Evolutionary conservation across 2,329 filamentous ascomycete genomes (phyloP).

Genomic region (Calonectria multiphialidica): DNA sequence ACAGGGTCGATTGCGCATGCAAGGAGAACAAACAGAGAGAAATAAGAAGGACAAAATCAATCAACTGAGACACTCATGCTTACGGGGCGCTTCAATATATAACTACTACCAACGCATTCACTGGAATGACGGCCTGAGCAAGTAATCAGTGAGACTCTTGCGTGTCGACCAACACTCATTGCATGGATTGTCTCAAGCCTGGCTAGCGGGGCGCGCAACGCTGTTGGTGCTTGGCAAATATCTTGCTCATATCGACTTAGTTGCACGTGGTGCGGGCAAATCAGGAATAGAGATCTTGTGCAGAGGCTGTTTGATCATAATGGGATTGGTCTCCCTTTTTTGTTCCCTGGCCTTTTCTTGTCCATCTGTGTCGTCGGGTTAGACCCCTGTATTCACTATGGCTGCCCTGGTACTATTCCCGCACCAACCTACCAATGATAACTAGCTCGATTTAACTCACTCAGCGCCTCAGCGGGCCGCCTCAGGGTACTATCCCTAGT

Average conservation of each 20-base stretch:
- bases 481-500: neutral
- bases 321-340: neutral
- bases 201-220: neutral
- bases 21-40: neutral
- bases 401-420: neutral
- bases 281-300: neutral
- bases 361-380: neutral
- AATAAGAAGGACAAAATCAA: no score
- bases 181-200: neutral
- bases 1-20: neutral
- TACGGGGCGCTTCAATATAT: neutral
- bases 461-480: slow-evolving; percentile 7
- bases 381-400: neutral
- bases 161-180: neutral
- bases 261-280: neutral
- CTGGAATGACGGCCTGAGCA: neutral
- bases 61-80: neutral
- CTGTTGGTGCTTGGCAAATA: neutral
- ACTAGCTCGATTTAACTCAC: slow-evolving; percentile 30
- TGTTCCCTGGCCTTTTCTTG: neutral
- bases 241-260: neutral
- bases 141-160: neutral
- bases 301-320: neutral
- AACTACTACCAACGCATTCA: neutral
- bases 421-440: slow-evolving; percentile 21